Conservation (phyloP, 345 rosid genomes). For the Dovyalis caffra region DNA sequence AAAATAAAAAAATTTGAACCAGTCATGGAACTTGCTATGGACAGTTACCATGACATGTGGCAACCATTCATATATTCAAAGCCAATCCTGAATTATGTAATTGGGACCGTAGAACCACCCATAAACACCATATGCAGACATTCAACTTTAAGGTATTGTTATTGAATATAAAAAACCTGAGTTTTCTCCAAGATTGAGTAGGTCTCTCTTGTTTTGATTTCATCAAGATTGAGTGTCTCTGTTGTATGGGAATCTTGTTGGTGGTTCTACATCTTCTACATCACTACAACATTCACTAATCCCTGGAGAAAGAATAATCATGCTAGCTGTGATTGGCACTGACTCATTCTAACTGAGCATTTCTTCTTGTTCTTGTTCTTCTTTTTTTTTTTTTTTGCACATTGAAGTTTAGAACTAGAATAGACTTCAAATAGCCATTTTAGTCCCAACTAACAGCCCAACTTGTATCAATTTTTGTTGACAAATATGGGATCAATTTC, state of each 20-base stretch:
- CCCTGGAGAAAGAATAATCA: neutral
- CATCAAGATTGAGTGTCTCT: neutral
- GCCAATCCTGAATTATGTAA: neutral
- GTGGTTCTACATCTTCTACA: neutral
- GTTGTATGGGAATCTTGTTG: neutral
- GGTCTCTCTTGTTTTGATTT: neutral
- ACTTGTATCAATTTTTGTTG: neutral
- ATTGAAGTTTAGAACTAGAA: neutral
- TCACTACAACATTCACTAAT: neutral
- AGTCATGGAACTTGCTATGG: no score
- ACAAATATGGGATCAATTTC: neutral
- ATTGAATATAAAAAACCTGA: neutral
- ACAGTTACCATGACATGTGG: no score
- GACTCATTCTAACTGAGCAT: neutral
- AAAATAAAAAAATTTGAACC: no score
- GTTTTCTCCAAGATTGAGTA: neutral
- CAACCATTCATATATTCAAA: no score
- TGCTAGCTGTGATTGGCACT: neutral
- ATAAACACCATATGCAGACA: neutral
- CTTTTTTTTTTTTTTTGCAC: no score
- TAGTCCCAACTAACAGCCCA: neutral
- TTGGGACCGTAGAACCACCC: no score
- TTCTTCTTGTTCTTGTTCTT: neutral
- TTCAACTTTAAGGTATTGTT: slow-evolving; percentile 1
- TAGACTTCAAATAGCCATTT: neutral